These are phyloP conservation scores for Boletus rufocinnamomeus DNA, from an alignment of 768 basidiomycete species.

Conservation along the genomic window DNA sequence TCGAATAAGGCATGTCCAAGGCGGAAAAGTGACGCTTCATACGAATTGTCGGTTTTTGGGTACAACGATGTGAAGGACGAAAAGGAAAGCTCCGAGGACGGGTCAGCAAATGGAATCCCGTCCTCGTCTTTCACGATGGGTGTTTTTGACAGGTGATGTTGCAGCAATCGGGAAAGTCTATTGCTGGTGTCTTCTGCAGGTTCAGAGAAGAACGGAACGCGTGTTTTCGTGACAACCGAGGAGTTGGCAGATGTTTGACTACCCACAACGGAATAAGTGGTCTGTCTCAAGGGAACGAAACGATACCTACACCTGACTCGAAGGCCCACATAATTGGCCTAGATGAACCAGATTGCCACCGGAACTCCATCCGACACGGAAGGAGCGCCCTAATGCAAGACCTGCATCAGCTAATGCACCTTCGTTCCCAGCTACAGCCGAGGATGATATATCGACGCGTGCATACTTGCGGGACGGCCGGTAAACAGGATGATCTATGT, in stretches of 20 bases:
- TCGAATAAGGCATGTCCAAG: constrained; percentile 91
- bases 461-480: constrained; percentile 82
- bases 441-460: constrained; percentile 67
- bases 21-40: constrained; percentile 82
- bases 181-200: constrained; percentile 36
- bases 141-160: constrained; percentile 75
- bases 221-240: constrained; percentile 56
- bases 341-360: constrained; percentile 73
- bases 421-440: constrained; percentile 65
- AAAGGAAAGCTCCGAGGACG: constrained; percentile 68
- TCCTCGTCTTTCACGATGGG: constrained; percentile 70
- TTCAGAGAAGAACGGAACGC: constrained; percentile 43
- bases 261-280: constrained; percentile 11
- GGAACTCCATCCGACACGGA: constrained; percentile 90
- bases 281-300: constrained; percentile 3
- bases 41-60: constrained; percentile 65
- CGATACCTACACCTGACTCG: constrained; percentile 50
- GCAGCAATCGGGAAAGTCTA: constrained; percentile 63
- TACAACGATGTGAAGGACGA: constrained; percentile 75
- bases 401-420: constrained; percentile 77
- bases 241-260: constrained; percentile 63
- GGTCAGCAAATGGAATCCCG: constrained; percentile 68
- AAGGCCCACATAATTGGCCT: constrained; percentile 70
- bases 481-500: constrained; percentile 64
- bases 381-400: constrained; percentile 81